phyloP scores from a whole-genome alignment of 2,329 filamentous ascomycete genomes.

The Verticillium nubilum region DNA sequence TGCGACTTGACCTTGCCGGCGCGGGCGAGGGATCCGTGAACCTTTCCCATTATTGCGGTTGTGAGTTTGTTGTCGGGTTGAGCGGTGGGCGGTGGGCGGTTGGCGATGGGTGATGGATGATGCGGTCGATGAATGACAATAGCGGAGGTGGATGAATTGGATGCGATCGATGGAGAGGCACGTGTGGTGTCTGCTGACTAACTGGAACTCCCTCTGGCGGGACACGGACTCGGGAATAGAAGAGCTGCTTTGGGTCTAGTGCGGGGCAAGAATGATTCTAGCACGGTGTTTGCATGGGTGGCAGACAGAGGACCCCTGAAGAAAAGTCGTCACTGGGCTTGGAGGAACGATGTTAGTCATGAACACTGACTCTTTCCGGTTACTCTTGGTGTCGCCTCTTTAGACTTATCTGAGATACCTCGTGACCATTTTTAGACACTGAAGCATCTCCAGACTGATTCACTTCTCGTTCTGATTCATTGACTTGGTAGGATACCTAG shows the following conservation, averaged over 20 bases:
- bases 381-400: neutral
- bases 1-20: constrained; percentile 98
- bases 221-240: neutral
- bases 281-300: neutral
- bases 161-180: neutral
- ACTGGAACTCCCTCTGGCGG: neutral
- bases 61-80: constrained; percentile 12
- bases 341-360: neutral
- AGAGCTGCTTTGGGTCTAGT: neutral
- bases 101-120: neutral
- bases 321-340: neutral
- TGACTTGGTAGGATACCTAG: neutral
- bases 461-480: neutral
- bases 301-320: neutral
- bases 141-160: neutral
- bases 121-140: neutral
- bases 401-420: neutral
- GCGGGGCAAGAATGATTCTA: neutral
- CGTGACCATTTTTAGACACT: neutral
- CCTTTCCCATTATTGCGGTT: constrained; percentile 72
- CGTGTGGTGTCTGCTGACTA: neutral
- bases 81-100: neutral
- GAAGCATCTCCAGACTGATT: neutral
- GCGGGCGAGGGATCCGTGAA: constrained; percentile 90
- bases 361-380: neutral